These are phyloP conservation scores for Cladosporium sp. DNA, from an alignment of 2,329 filamentous ascomycete genomes.

Conservation along the genomic window DNA sequence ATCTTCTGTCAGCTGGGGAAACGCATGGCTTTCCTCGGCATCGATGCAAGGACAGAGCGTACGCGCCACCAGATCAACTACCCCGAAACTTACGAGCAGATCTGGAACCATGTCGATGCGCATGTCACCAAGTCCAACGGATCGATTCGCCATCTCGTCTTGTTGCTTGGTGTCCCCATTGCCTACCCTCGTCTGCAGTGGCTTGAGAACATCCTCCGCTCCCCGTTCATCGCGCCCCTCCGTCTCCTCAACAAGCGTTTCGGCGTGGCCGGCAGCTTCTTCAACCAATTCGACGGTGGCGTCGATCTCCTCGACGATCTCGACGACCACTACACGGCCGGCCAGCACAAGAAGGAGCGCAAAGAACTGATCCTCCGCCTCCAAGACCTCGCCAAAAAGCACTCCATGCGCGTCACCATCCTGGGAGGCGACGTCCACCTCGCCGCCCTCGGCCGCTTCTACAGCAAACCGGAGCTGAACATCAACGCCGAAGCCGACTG, in stretches of 20 bases:
- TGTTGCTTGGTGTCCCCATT: conserved; percentile 69
- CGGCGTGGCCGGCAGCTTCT: conserved; percentile 76
- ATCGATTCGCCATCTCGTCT: conserved; percentile 59
- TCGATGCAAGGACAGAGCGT: conserved; percentile 64
- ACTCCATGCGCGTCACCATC: conserved; percentile 57
- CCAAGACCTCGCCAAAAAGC: conserved; percentile 54
- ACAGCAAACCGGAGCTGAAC: conserved; percentile 54
- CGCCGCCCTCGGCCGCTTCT: conserved; percentile 61
- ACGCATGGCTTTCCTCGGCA: conserved; percentile 60
- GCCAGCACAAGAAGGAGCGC: conserved; percentile 86
- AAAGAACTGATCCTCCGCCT: conserved; percentile 64
- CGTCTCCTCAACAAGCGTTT: conserved; percentile 89
- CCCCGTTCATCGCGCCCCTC: conserved; percentile 81
- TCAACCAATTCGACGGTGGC: conserved; percentile 87
- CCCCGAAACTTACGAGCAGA: conserved; percentile 56
- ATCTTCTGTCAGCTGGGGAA: conserved; percentile 62
- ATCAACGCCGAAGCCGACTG: conserved; percentile 56
- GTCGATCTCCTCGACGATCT: conserved; percentile 63
- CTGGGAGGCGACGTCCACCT: conserved; percentile 63
- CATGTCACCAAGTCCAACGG: conserved; percentile 50
- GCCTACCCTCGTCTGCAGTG: conserved; percentile 74
- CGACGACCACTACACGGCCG: conserved; percentile 77
- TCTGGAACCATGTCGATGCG: conserved; percentile 52
- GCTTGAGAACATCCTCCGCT: conserved; percentile 88
- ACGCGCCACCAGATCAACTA: conserved; percentile 95